These are phyloP conservation scores for Przewalskia tangutica DNA, from an alignment of 257 asterid species.

Conservation along the genomic window DNA sequence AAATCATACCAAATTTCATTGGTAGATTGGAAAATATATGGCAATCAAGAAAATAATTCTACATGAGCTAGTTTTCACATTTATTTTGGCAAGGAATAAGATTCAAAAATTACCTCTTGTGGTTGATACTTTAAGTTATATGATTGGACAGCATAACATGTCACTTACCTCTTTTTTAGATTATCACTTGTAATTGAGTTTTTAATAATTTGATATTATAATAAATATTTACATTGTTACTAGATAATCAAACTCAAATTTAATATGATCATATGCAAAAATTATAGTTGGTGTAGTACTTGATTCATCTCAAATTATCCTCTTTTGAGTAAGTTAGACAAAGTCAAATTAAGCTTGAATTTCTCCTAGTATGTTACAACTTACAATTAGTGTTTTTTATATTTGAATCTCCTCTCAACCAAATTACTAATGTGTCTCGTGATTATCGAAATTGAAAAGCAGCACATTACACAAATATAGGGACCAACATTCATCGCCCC, in stretches of 20 bases:
- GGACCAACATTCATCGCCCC: background rate
- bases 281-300: background rate
- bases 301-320: background rate
- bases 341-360: background rate
- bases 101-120: background rate
- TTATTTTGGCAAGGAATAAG: background rate
- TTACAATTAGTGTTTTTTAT: background rate
- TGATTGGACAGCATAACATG: background rate
- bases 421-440: background rate
- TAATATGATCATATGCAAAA: background rate
- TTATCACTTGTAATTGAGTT: background rate
- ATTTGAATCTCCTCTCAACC: background rate
- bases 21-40: background rate
- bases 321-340: background rate
- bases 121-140: background rate
- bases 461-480: background rate
- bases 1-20: background rate
- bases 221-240: background rate
- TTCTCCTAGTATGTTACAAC: background rate
- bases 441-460: background rate
- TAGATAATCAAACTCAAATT: background rate
- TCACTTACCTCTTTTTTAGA: background rate
- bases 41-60: background rate
- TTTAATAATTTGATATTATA: background rate
- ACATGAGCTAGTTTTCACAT: background rate